Base-by-base conservation (phyloP, 1,284 basidiomycete genomes). In the Lentinus polychrous region DNA sequence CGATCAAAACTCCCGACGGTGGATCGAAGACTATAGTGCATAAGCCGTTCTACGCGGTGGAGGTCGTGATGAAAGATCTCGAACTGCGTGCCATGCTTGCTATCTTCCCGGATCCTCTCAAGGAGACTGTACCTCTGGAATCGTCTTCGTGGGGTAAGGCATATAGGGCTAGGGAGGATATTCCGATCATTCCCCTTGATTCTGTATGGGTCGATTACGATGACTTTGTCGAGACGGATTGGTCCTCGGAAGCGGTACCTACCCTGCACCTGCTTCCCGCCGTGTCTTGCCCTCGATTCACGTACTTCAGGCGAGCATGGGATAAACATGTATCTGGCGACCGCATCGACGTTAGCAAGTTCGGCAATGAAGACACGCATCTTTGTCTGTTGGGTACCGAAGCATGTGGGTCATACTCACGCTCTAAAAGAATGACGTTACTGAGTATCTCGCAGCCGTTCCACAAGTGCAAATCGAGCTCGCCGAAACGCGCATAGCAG, bases 21-120 rank as follows among this genome's bases (percentile, higher is more conserved):
- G 66, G 73, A 35, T 71, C 72, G 10, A 85, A 85, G 63, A 71
- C 74, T 1, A 67, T 80, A 14, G 74, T 80, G 18, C 87, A 89
- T 66, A 97, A 96, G 64, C 83, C 89, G 1, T 93, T 98, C 68
- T 93, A 94, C 60, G 88, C 91, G n/a, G 88, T 87, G 31, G 93
- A 97, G 66, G 79, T 95, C 6, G 79, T 91, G 32, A 70, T 93
- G 57, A 83, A 83, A 59, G 79, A 82, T 6, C 68, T 95, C 34
- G 86, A 93, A 50, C 69, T 97, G 39, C 86, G 89, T 49, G 82
- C 87, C 3, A 66, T 97, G 52, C 71, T 86, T 8, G 92, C 91
- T 0, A 77, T 79, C 40, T 96, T 96, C 66, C 60, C 70, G 1
- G 89, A 93, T 54, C 75, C 81, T 5, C 66, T 83, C 53, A 88